A percentile compares a stretch with the other conserved stretches of the same genome.
phyloP scores from a whole-genome alignment of 2,329 filamentous ascomycete genomes.

The Penicillium sp. region DNA sequence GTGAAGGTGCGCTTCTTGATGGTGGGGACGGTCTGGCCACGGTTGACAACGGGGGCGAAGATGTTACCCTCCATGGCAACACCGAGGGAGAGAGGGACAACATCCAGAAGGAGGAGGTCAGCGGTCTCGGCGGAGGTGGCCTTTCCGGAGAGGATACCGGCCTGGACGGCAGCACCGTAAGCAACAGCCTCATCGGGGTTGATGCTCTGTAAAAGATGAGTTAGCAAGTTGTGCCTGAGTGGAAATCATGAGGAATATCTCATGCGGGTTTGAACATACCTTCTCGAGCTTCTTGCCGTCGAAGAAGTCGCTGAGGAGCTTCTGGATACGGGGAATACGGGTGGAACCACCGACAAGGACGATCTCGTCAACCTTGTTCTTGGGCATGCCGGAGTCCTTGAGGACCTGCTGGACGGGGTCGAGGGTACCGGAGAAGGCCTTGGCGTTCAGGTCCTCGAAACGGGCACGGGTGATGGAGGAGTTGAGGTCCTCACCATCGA shows the following conservation, averaged over 20 bases:
- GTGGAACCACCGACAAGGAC: constrained; percentile 98
- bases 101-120: constrained; percentile 93
- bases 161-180: constrained; percentile 97
- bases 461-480: constrained; percentile 95
- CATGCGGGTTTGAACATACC: constrained; percentile 34
- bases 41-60: constrained; percentile 88
- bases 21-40: constrained; percentile 73
- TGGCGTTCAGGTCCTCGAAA: constrained; percentile 98
- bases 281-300: constrained; percentile 99
- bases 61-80: constrained; percentile 99
- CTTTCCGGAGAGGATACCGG: constrained; percentile 98
- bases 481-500: constrained; percentile 97
- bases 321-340: constrained; percentile 98
- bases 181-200: constrained; percentile 99
- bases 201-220: constrained; percentile 63
- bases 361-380: constrained; percentile 94
- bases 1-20: constrained; percentile 91
- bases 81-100: constrained; percentile 93
- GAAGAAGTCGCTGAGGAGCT: constrained; percentile 98
- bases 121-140: constrained; percentile 91
- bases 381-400: constrained; percentile 86
- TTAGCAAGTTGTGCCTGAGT: constrained; percentile 5
- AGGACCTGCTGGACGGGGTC: constrained; percentile 96
- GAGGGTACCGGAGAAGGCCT: constrained; percentile 90
- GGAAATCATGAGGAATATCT: not conserved